phyloP scores from a whole-genome alignment of 2,329 filamentous ascomycete genomes.

The Ceratocystis diversiconidia region DNA sequence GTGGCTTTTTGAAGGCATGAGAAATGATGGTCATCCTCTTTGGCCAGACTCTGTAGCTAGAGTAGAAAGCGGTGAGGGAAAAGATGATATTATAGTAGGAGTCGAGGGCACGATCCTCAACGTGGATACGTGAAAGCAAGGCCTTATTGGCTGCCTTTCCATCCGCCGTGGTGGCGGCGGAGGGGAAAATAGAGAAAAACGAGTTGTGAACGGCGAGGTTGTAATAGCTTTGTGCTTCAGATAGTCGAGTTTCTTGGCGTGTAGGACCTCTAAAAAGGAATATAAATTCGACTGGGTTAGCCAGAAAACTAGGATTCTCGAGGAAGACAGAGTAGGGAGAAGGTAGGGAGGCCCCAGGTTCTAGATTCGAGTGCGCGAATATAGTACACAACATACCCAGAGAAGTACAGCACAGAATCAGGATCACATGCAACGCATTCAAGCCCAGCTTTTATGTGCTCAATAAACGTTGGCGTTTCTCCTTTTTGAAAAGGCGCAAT shows the following conservation, averaged over 20 bases:
- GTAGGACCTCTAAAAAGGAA: slow-evolving; percentile 42
- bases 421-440: slow-evolving; percentile 33
- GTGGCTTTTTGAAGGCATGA: slow-evolving; percentile 52
- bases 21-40: slow-evolving; percentile 46
- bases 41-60: slow-evolving; percentile 37
- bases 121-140: slow-evolving; percentile 30
- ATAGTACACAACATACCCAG: slow-evolving; percentile 39
- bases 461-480: slow-evolving; percentile 66
- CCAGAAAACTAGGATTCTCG: background rate
- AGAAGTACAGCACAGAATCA: slow-evolving; percentile 49
- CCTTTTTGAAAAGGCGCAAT: slow-evolving; percentile 64
- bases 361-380: background rate
- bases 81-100: slow-evolving; percentile 77
- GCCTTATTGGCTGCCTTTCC: background rate
- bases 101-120: slow-evolving; percentile 64
- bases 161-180: background rate
- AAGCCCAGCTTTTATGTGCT: slow-evolving; percentile 56
- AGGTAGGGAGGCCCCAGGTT: background rate
- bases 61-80: slow-evolving; percentile 42
- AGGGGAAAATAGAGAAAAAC: slow-evolving; percentile 31
- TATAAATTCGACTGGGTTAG: background rate
- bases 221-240: slow-evolving; percentile 51
- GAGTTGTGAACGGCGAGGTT: slow-evolving; percentile 35
- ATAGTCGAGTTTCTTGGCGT: slow-evolving; percentile 38
- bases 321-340: background rate